phyloP scores from a whole-genome alignment of 2,329 filamentous ascomycete species.

The Aspergillus sp. region DNA sequence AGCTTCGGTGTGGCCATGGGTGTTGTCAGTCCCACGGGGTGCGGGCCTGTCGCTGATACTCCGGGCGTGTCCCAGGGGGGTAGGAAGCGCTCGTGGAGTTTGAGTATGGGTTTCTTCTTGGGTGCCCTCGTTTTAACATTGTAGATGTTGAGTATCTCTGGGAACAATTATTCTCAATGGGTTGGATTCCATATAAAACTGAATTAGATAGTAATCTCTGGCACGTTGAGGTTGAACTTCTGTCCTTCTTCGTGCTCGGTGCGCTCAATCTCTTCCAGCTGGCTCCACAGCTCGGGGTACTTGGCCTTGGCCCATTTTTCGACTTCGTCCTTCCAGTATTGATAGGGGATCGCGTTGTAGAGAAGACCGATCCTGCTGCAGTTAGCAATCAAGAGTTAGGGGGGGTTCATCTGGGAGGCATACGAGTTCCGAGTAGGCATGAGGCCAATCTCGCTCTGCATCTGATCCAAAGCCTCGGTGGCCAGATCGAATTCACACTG shows the following conservation, averaged over 20 bases:
- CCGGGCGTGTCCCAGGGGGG: no score
- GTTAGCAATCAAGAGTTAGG: not conserved
- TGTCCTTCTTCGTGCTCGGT: slow-evolving; percentile 34
- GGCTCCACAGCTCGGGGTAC: slow-evolving; percentile 68
- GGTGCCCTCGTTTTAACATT: no score
- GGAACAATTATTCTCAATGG: not conserved
- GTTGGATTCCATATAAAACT: not conserved
- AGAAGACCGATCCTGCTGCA: slow-evolving; percentile 65
- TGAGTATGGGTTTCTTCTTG: not conserved
- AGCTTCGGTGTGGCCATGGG: no score
- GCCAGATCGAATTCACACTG: slow-evolving; percentile 70
- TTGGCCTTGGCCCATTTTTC: slow-evolving; percentile 70
- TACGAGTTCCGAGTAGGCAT: slow-evolving; percentile 70
- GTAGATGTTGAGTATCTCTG: no score
- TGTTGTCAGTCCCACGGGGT: no score
- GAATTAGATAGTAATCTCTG: slow-evolving; percentile 8
- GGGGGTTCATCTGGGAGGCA: slow-evolving; percentile 39
- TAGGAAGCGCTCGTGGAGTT: not conserved
- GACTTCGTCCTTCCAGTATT: slow-evolving; percentile 65
- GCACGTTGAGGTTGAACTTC: slow-evolving; percentile 26
- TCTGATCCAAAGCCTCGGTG: slow-evolving; percentile 63
- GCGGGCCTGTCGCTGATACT: no score
- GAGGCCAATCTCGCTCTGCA: slow-evolving; percentile 65
- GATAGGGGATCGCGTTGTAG: slow-evolving; percentile 70
- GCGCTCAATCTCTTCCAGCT: slow-evolving; percentile 52